Evolutionary conservation across 2,329 filamentous ascomycete species (phyloP), one percentile per base, ranked within the genome.

Genomic region (Clonostachys chloroleuca): DNA sequence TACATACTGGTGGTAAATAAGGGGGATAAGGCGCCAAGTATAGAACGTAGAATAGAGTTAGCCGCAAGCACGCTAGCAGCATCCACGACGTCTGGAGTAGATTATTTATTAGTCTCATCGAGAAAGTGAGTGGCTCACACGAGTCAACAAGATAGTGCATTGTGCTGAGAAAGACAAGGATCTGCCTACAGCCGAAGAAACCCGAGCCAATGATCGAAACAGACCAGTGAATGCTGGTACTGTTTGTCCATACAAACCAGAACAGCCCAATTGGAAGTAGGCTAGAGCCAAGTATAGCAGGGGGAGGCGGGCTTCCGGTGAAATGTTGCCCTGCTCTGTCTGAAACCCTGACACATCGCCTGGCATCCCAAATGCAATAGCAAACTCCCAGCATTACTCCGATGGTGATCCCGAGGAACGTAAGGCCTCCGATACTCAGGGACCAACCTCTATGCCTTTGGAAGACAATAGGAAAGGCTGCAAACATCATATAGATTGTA

Each of bases 51-150:
- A 16, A 88, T 78, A 3, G 78, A 71, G 61, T 81, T 86, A 36
- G 83, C 84, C 3, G 86, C 85, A 9, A 89, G 68, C 0, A 82
- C 83, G 0, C 80, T 85, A 1, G 85, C 85, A 1, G 87, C 85
- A 54, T 82, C 89, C 56, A 89, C 83, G 42, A 81, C 81, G 62
- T 87, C 18, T 18, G 18, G 18, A 18, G 18, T 18, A 18, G 18
- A 18, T 18, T 18, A 18, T 4, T 18, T 18, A 18, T 18, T 18
- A 18, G 18, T 18, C 18, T 18, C 18, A 18, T 18, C 18, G 18
- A 18, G 18, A 18, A 18, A 18, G 18, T 18, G 18, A 18, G 18
- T 18, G 18, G 18, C 18, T 18, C 5, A 18, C 18, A 79, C 4
- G 77, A 63, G 57, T 85, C 83, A 52, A 85, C 76, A 10, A 85